Percentiles rank a stretch among this genome's conserved stretches.
Evolutionary conservation across 768 basidiomycete species (phyloP).

Genomic region (Amanita pseudoporphyria): DNA sequence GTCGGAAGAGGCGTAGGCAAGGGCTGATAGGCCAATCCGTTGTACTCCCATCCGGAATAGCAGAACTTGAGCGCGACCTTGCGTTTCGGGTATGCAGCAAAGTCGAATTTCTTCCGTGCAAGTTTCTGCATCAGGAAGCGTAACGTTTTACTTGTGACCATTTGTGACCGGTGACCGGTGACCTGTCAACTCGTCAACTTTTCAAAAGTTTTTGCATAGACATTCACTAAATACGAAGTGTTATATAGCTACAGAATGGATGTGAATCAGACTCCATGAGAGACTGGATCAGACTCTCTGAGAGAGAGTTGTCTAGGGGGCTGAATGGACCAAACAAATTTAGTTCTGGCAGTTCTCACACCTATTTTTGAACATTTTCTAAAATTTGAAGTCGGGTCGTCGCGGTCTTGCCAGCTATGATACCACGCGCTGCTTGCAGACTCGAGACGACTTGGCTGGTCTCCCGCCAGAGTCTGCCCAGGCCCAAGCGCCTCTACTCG

Average conservation of each 20-base stretch:
- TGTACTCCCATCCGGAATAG: slow-evolving; percentile 89
- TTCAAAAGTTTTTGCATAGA: too few relatives aligned
- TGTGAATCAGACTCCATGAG: too few relatives aligned
- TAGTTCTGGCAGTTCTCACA: too few relatives aligned
- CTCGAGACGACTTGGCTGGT: slow-evolving; percentile 41
- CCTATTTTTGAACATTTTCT: too few relatives aligned
- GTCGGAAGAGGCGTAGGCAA: slow-evolving; percentile 71
- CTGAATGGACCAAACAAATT: too few relatives aligned
- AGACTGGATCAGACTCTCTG: too few relatives aligned
- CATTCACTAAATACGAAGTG: too few relatives aligned
- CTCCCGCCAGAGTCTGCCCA: slow-evolving; percentile 59
- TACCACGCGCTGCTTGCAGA: slow-evolving; percentile 27
- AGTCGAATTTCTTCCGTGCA: slow-evolving; percentile 38
- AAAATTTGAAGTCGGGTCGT: neutral
- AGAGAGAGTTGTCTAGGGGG: too few relatives aligned
- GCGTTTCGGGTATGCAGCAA: slow-evolving; percentile 58
- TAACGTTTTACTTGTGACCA: too few relatives aligned
- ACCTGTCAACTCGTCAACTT: too few relatives aligned
- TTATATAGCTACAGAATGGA: too few relatives aligned
- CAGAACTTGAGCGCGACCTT: slow-evolving; percentile 93
- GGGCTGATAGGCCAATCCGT: slow-evolving; percentile 79
- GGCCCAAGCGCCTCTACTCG: slow-evolving; percentile 64
- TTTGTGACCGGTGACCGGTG: too few relatives aligned
- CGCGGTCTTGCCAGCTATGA: slow-evolving; percentile 20
- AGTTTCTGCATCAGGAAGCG: slow-evolving; percentile 12